Evolutionary conservation across 192 early-diverging fungal species (phyloP), one percentile per base, ranked within the genome.

Genomic region (Linderina pennispora): DNA sequence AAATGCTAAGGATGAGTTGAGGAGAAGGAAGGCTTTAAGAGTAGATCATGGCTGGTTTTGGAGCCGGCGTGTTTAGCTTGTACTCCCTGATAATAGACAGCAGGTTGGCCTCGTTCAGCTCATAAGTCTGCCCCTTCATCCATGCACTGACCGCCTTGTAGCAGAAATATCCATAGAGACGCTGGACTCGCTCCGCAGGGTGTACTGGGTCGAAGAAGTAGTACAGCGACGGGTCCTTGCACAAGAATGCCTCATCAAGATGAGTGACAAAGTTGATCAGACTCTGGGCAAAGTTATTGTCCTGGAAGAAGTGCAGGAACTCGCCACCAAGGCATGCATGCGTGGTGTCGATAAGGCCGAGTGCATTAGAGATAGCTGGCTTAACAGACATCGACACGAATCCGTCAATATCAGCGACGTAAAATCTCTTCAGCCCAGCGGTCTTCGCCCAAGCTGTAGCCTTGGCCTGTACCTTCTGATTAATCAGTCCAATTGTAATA

Each of bases 131-230:
- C 8, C 57, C 57, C n/a, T 51, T 14, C 2, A 20, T 32, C 14
- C 52, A 2, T 1, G 53, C 48, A 5, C 2, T 21, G 14, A 59
- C 31, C 9, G 21, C 6, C 22, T 46, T 26, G 26, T 21, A 36
- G 25, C 22, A 37, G 22, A 47, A 56, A 28, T 64, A 64, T n/a
- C 63, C 63, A 19, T 31, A 58, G 20, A 66, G 18, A 17, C 57
- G 63, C 2, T 66, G 63, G 3, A 66, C 38, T 3, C 63, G 52
- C 16, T 58, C 57, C 6, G 55, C 33, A 3, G 62, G 62, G 26
- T 65, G 59, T 1, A 62, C 47, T 8, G 28, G 10, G 41, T 62
- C 59, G 25, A 54, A 54, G 51, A 54, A 62, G 34, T 48, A 61
- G 50, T 36, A 38, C 4, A 13, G 14, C 50, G 44, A 48, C 16